Conservation (phyloP, 441 rosid species). For the Jatropha podagrica region DNA sequence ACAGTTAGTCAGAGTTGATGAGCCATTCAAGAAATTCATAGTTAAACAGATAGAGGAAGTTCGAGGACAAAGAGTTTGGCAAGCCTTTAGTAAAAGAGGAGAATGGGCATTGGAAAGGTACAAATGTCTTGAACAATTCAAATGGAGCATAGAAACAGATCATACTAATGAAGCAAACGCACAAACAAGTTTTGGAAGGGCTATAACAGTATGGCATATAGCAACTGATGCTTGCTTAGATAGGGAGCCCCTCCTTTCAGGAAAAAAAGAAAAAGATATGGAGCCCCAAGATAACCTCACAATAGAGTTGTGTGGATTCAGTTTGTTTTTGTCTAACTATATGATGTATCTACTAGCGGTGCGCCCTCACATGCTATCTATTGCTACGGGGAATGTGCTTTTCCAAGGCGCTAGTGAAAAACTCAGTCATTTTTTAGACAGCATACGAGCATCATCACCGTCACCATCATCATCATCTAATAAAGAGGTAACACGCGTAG, state of each 20-base stretch:
- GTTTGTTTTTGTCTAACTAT: constrained; percentile 3
- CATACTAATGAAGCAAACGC: constrained; percentile 18
- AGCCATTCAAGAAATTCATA: not conserved
- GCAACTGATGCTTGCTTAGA: constrained; percentile 12
- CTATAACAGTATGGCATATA: constrained; percentile 18
- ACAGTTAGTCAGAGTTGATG: not conserved
- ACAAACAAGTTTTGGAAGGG: constrained; percentile 20
- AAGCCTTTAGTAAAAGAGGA: constrained; percentile 18
- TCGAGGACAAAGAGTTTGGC: constrained; percentile 17
- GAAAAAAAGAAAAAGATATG: too few species aligned
- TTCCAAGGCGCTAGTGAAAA: constrained; percentile 7
- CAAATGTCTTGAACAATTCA: constrained; percentile 15
- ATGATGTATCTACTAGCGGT: constrained; percentile 15
- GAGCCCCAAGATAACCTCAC: too few species aligned
- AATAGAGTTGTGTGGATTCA: not conserved
- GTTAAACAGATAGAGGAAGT: constrained; percentile 15
- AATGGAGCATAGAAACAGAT: constrained; percentile 19
- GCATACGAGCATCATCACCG: too few species aligned
- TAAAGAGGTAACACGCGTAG: too few species aligned
- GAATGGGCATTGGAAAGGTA: constrained; percentile 19
- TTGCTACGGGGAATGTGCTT: constrained; percentile 7
- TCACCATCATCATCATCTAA: too few species aligned
- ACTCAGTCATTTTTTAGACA: not conserved
- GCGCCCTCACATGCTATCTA: constrained; percentile 12
- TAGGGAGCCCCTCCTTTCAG: too few species aligned